These are phyloP conservation scores for Papiliotrema laurentii DNA, from an alignment of 1,284 basidiomycete genomes.

Conservation along the genomic window DNA sequence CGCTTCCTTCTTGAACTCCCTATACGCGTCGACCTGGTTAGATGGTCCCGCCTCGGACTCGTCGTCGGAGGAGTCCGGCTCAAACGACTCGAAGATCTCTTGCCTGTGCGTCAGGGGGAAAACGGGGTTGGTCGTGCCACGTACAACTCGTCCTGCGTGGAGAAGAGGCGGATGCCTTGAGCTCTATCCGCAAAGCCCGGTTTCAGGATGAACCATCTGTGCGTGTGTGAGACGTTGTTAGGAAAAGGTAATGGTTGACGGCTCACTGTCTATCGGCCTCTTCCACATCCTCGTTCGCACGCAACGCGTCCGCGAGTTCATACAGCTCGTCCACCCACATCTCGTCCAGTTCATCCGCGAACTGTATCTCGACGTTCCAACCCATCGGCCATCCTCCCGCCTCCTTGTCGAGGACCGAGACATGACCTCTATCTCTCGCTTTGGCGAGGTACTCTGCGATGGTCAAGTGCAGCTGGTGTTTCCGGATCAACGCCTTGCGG, in stretches of 20 bases:
- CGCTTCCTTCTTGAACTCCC: conserved; percentile 2
- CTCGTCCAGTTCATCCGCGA: conserved; percentile 93
- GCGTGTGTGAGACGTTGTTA: too few relatives aligned
- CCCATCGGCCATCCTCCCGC: conserved; percentile 65
- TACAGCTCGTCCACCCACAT: conserved; percentile 89
- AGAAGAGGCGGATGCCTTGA: conserved; percentile 89
- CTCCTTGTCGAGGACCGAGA: conserved; percentile 48
- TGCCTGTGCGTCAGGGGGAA: conserved; percentile 35
- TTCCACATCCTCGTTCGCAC: conserved; percentile 43
- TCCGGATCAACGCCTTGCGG: conserved; percentile 88
- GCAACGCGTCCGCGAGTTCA: conserved; percentile 68
- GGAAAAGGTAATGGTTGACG: conserved; percentile 5
- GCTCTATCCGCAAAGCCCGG: conserved; percentile 96
- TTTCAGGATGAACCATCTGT: conserved; percentile 82
- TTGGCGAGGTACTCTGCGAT: conserved; percentile 72
- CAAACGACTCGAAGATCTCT: conserved; percentile 79
- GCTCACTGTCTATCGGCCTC: conserved; percentile 49
- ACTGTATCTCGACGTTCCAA: conserved; percentile 84
- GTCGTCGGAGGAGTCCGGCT: conserved; percentile 55
- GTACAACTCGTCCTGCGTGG: conserved; percentile 64
- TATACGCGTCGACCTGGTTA: background rate
- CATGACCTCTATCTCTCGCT: conserved; percentile 47
- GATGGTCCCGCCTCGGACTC: conserved; percentile 37
- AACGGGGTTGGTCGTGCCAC: conserved; percentile 7
- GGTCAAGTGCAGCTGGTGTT: conserved; percentile 82